Evolutionary conservation across 768 basidiomycete genomes (phyloP).

Genomic region (Hericium coralloides): DNA sequence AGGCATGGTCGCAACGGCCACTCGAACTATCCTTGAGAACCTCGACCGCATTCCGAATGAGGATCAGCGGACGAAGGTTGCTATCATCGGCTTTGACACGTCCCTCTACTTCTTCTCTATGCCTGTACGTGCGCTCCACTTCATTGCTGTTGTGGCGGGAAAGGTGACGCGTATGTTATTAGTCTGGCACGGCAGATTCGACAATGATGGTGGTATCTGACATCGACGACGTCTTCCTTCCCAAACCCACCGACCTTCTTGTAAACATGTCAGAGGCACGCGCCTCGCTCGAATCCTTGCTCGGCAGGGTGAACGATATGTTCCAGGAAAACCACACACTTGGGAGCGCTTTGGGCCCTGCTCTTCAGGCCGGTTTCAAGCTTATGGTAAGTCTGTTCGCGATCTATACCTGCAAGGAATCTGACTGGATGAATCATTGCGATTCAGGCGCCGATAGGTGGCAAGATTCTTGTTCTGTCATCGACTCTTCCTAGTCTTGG

Average conservation of each 20-base stretch:
- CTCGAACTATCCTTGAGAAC: slow-evolving; percentile 91
- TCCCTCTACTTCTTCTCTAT: slow-evolving; percentile 97
- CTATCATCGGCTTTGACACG: slow-evolving; percentile 86
- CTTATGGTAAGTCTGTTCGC: slow-evolving; percentile 53
- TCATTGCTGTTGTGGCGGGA: neutral
- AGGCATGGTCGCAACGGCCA: slow-evolving; percentile 99
- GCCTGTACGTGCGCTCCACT: slow-evolving; percentile 40
- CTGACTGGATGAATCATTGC: neutral
- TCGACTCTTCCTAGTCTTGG: slow-evolving; percentile 83
- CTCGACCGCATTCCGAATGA: slow-evolving; percentile 94
- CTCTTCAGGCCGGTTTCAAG: slow-evolving; percentile 92
- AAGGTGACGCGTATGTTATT: neutral
- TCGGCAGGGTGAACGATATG: slow-evolving; percentile 88
- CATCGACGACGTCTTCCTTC: slow-evolving; percentile 94
- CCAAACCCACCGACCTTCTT: slow-evolving; percentile 92
- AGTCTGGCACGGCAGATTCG: slow-evolving; percentile 70
- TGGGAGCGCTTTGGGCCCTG: slow-evolving; percentile 91
- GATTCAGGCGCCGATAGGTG: slow-evolving; percentile 80
- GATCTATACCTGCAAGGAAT: neutral
- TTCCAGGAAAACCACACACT: slow-evolving; percentile 93
- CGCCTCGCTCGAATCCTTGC: slow-evolving; percentile 67
- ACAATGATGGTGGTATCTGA: slow-evolving; percentile 97
- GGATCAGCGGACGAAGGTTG: slow-evolving; percentile 85
- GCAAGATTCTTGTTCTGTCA: slow-evolving; percentile 85
- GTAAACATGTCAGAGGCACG: slow-evolving; percentile 88